These are phyloP conservation scores for Massarina eburnea DNA, from an alignment of 2,329 filamentous ascomycete species.

Conservation along the genomic window DNA sequence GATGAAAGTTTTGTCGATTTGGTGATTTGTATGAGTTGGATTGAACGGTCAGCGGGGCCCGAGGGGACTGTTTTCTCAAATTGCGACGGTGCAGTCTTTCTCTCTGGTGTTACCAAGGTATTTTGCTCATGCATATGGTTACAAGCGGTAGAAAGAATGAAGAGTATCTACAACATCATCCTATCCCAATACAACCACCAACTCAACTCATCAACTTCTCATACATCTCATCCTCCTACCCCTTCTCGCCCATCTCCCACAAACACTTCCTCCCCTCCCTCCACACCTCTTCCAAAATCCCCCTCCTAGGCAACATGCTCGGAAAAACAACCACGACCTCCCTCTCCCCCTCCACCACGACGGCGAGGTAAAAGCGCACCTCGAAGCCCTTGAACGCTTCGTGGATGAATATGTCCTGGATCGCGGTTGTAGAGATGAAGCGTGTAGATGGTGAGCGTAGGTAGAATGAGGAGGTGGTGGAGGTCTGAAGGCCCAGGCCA, in stretches of 20 bases:
- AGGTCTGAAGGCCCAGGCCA: constrained; percentile 88
- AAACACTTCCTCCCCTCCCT: constrained; percentile 79
- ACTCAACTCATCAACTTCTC: too few species aligned
- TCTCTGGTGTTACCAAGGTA: too few species aligned
- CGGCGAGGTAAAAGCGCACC: constrained; percentile 83
- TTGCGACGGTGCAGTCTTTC: too few species aligned
- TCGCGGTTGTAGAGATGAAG: constrained; percentile 87
- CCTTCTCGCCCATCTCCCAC: constrained; percentile 50
- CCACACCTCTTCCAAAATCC: constrained; percentile 87
- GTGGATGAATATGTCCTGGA: constrained; percentile 91
- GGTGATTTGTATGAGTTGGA: neutral
- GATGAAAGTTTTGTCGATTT: neutral
- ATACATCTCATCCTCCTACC: too few species aligned
- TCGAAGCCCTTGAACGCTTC: constrained; percentile 93
- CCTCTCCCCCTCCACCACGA: constrained; percentile 86
- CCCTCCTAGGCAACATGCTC: constrained; percentile 70
- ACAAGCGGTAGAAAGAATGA: too few species aligned
- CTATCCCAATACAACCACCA: too few species aligned
- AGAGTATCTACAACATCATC: too few species aligned
- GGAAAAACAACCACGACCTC: constrained; percentile 96
- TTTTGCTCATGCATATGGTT: too few species aligned
- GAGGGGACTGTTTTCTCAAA: too few species aligned
- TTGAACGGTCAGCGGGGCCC: neutral
- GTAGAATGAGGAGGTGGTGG: constrained; percentile 68
- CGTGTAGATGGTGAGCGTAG: constrained; percentile 64